These are phyloP conservation scores for Magnaporthiopsis incrustans DNA, from an alignment of 2,329 filamentous ascomycete genomes.

Conservation along the genomic window DNA sequence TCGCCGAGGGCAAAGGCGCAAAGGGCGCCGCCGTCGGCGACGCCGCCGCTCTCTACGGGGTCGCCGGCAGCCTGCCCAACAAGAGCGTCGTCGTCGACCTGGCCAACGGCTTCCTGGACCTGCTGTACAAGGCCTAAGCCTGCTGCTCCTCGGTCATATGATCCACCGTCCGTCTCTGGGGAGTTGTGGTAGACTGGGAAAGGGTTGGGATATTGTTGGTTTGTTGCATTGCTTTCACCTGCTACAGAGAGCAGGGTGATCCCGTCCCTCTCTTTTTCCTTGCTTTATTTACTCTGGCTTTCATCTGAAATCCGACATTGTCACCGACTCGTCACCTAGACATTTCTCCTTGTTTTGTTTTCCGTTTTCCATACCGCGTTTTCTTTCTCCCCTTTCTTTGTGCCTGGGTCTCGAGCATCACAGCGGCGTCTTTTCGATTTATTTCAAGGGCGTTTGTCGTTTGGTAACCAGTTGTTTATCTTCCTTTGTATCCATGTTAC, in stretches of 20 bases:
- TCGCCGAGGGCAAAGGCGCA: conserved; percentile 58
- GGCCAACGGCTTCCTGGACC: conserved; percentile 84
- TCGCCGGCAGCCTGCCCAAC: conserved; percentile 89
- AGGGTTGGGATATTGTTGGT: background rate
- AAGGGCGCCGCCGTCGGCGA: conserved; percentile 67
- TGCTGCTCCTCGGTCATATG: too few species aligned
- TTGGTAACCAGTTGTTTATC: background rate
- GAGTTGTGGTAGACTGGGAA: background rate
- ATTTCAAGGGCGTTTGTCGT: background rate
- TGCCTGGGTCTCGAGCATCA: background rate
- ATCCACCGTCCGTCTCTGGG: too few species aligned
- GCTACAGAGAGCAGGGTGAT: background rate
- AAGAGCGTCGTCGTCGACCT: conserved; percentile 91
- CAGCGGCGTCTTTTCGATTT: background rate
- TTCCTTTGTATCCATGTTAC: background rate
- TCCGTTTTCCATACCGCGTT: background rate
- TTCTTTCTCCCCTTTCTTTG: background rate
- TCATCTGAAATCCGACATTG: too few species aligned
- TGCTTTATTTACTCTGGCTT: too few species aligned
- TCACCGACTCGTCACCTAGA: background rate
- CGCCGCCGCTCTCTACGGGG: conserved; percentile 83
- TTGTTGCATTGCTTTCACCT: background rate
- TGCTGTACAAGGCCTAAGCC: conserved; percentile 74
- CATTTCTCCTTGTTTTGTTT: background rate
- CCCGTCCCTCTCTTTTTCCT: background rate